Percentiles rank a stretch among this genome's conserved stretches.
phyloP scores from a whole-genome alignment of 2,329 filamentous ascomycete genomes.

The Colletotrichum filicis region DNA sequence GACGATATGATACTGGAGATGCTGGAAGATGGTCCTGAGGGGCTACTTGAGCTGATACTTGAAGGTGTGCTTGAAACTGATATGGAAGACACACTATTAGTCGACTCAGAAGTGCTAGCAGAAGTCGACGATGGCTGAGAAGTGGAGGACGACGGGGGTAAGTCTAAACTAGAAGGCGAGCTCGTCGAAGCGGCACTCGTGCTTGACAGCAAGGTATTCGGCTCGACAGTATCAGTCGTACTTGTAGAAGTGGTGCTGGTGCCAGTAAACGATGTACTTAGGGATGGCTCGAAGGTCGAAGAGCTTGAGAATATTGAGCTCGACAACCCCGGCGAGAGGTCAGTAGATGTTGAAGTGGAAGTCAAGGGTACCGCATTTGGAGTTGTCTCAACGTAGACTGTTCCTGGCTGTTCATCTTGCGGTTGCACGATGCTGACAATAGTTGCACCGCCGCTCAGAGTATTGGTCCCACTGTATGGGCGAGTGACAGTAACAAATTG shows the following conservation, averaged over 20 bases:
- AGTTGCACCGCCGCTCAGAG: background rate
- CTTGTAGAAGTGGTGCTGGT: background rate
- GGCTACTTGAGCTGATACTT: too few relatives aligned
- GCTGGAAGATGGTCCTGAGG: background rate
- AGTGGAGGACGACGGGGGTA: background rate
- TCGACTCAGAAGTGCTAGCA: background rate
- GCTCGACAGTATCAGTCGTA: background rate
- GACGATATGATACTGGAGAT: background rate
- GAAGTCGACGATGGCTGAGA: background rate
- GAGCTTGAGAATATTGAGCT: background rate
- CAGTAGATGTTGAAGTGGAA: background rate
- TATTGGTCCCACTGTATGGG: slow-evolving; percentile 3
- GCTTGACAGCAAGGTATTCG: background rate
- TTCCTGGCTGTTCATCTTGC: slow-evolving; percentile 4
- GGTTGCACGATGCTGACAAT: slow-evolving; percentile 23
- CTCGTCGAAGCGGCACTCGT: background rate
- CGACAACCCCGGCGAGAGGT: background rate
- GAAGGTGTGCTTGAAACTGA: background rate
- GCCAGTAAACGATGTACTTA: background rate
- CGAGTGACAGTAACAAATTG: slow-evolving; percentile 15
- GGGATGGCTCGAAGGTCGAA: background rate
- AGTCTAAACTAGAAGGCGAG: background rate
- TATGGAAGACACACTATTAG: background rate
- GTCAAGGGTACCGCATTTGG: background rate
- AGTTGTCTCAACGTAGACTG: slow-evolving; percentile 23